Conservation (phyloP, 2,329 filamentous ascomycete species). For the Tolypocladium inflatum region DNA sequence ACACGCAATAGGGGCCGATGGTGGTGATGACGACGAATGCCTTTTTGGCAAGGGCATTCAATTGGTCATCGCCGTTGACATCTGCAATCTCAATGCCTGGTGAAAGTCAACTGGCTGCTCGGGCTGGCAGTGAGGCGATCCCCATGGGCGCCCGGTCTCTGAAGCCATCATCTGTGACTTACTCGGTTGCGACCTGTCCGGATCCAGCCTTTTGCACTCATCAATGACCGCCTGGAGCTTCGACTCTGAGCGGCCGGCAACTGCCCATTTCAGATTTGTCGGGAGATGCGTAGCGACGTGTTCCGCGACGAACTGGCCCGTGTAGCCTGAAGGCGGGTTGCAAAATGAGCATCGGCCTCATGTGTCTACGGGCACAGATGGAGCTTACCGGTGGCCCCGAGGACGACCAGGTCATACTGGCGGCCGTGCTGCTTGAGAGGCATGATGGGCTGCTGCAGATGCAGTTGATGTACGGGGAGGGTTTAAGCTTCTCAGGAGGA, state of each 20-base stretch:
- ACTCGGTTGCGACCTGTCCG: constrained; percentile 64
- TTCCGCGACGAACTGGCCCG: constrained; percentile 66
- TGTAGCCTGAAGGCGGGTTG: constrained; percentile 56
- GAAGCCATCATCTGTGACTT: constrained; percentile 13
- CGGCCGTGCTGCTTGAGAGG: constrained; percentile 38
- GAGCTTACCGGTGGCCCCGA: constrained; percentile 45
- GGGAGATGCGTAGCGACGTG: constrained; percentile 63
- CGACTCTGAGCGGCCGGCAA: constrained; percentile 69
- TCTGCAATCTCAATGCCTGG: constrained; percentile 43
- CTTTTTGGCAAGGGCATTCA: constrained; percentile 43
- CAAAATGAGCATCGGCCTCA: neutral
- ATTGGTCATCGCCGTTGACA: constrained; percentile 33
- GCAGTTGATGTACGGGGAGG: neutral
- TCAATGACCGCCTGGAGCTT: constrained; percentile 64
- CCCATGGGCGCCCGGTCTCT: neutral
- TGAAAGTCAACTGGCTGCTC: constrained; percentile 1
- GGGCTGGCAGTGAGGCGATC: neutral
- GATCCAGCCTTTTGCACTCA: constrained; percentile 56
- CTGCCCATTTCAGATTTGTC: constrained; percentile 75
- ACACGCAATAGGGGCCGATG: constrained; percentile 47
- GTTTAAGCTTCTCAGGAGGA: neutral
- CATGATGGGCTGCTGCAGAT: constrained; percentile 21
- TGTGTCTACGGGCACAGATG: neutral
- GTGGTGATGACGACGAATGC: constrained; percentile 47
- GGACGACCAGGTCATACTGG: constrained; percentile 47